Conservation (phyloP, 2,329 filamentous ascomycete genomes). For the Parasarocladium wereldwijsianum region DNA sequence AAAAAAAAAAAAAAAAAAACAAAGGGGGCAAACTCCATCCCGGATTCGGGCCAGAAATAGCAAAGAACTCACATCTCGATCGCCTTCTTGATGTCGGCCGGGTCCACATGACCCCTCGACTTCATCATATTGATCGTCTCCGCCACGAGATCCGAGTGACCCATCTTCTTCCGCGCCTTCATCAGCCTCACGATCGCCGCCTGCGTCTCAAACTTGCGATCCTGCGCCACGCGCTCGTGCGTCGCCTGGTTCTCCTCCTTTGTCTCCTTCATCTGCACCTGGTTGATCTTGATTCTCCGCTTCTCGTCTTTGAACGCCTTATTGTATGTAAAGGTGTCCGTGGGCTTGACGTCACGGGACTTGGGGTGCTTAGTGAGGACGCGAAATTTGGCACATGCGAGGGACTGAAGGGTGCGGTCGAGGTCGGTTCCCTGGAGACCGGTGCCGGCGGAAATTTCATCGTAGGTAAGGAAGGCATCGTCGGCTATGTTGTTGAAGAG, state of each 20-base stretch:
- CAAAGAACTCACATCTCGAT: constrained; percentile 70
- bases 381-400: constrained; percentile 79
- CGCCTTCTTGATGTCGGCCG: constrained; percentile 85
- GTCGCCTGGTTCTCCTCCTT: constrained; percentile 90
- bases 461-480: constrained; percentile 55
- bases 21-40: not conserved
- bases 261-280: constrained; percentile 94
- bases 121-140: constrained; percentile 89
- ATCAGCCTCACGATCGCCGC: constrained; percentile 94
- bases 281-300: constrained; percentile 93
- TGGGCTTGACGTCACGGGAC: constrained; percentile 61
- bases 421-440: constrained; percentile 66
- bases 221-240: constrained; percentile 75
- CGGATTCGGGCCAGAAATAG: not conserved
- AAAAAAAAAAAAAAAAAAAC: not conserved
- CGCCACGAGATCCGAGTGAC: constrained; percentile 72
- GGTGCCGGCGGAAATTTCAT: constrained; percentile 59
- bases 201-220: constrained; percentile 91
- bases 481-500: constrained; percentile 62
- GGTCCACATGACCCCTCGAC: constrained; percentile 71
- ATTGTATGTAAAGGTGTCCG: constrained; percentile 80
- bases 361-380: constrained; percentile 78
- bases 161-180: constrained; percentile 83
- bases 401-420: constrained; percentile 80
- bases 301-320: constrained; percentile 62